Base-by-base conservation (phyloP, 1,139 yeast genomes). In the Yamadazyma aaseri region DNA sequence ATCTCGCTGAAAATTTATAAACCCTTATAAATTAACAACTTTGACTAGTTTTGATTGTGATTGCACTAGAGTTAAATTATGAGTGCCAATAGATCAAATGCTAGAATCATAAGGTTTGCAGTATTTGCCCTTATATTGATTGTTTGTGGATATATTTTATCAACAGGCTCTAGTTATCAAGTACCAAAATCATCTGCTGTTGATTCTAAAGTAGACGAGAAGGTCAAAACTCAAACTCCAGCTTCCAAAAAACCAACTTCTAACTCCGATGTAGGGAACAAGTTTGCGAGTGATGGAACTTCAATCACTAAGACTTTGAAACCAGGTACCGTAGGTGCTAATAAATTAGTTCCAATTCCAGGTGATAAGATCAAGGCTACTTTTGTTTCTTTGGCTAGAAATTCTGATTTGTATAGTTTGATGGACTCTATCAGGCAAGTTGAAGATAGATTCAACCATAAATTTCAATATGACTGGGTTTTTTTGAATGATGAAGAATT, bases 31-130 rank as follows among this genome's bases (percentile, higher is more conserved):
- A 18, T 6, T 18, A 7, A 7, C 9, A 18, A n/a, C n/a, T 18
- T 18, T 9, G 9, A 18, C 20, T 18, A 18, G 20, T 18, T 18
- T 18, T 9, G n/a, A n/a, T 18, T 18, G 20, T 18, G 6, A 18
- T 18, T n/a, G n/a, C n/a, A n/a, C n/a, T n/a, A n/a, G n/a, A n/a
- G n/a, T n/a, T n/a, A n/a, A 18, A 18, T 9, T 3, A 31, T 31
- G 33, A 20, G 33, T 31, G 13, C 28, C 17, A 53, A 79, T 24
- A 71, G 84, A 55, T 73, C 82, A 20, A 79, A 77, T 53, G 81
- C 85, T 40, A 72, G 86, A 50, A 53, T 79, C 44, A 60, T 77
- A 31, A 64, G 86, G 49, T 79, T 80, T 49, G 83, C 75, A 27
- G 66, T 78, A 29, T 74, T 79, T 51, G 84, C 85, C 21, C 56